Conservation (phyloP, 2,329 filamentous ascomycete species). For the Alternaria infectoria region DNA sequence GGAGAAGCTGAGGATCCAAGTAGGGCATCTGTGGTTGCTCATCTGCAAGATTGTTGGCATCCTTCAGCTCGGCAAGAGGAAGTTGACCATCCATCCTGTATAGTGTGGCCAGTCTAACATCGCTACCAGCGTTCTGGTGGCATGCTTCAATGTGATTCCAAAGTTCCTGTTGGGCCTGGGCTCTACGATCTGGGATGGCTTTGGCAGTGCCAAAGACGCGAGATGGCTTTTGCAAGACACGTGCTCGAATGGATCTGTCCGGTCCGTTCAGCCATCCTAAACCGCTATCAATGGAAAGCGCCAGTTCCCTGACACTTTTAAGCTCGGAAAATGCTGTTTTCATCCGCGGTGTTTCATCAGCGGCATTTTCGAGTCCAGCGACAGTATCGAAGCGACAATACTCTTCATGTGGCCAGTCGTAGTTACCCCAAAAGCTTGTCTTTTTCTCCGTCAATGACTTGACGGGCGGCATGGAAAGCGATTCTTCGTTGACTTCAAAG, state of each 20-base stretch:
- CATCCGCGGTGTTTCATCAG: conserved; percentile 69
- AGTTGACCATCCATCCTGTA: conserved; percentile 33
- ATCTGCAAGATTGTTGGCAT: conserved; percentile 14
- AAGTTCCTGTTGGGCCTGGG: conserved; percentile 44
- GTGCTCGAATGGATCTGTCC: conserved; percentile 60
- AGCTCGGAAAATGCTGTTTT: conserved; percentile 65
- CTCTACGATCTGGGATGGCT: conserved; percentile 46
- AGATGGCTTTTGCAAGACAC: conserved; percentile 52
- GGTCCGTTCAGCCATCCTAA: conserved; percentile 71
- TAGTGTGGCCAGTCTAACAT: conserved; percentile 38
- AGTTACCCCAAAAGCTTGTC: conserved; percentile 68
- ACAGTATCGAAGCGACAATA: conserved; percentile 67
- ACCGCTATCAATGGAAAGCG: conserved; percentile 70
- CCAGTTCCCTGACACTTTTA: conserved; percentile 65
- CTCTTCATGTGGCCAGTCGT: conserved; percentile 66
- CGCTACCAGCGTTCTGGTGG: conserved; percentile 24
- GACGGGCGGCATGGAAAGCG: conserved; percentile 58
- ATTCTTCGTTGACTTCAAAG: conserved; percentile 68
- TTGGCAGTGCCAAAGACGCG: conserved; percentile 56
- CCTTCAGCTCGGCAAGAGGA: conserved; percentile 19
- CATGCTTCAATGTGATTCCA: conserved; percentile 43
- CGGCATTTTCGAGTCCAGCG: conserved; percentile 66
- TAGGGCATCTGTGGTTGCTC: conserved; percentile 38
- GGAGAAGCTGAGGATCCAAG: conserved; percentile 35
- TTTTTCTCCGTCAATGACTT: conserved; percentile 63